Conservation (phyloP, 306 rosid species). For the Vachellia collinsii region DNA sequence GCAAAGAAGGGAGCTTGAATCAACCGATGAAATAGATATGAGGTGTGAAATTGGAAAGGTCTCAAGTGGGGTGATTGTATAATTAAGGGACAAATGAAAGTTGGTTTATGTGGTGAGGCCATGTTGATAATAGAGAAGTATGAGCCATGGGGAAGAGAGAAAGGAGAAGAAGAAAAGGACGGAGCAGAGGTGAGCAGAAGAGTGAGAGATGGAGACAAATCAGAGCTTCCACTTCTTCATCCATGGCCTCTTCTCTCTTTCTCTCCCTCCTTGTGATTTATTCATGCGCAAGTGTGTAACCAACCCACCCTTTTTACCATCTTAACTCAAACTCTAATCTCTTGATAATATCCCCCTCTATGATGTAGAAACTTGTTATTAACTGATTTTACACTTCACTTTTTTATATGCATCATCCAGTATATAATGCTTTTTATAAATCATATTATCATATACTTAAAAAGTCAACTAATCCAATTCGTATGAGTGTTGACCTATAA, state of each 20-base stretch:
- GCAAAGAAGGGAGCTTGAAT: too few species aligned
- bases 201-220: not conserved
- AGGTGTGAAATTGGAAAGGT: not conserved
- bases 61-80: not conserved
- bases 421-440: too few species aligned
- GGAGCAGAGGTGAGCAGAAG: not conserved
- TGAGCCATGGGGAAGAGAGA: too few species aligned
- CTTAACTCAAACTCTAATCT: not conserved
- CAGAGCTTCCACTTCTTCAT: not conserved
- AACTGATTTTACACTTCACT: too few species aligned
- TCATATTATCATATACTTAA: too few species aligned
- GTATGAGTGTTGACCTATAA: too few species aligned
- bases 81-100: not conserved
- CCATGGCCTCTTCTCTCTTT: conserved; percentile 6
- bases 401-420: too few species aligned
- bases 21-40: not conserved
- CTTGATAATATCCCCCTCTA: not conserved
- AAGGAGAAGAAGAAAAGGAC: not conserved
- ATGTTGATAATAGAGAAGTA: not conserved
- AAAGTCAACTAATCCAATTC: too few species aligned
- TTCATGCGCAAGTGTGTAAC: too few species aligned
- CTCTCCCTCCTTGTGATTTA: not conserved
- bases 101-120: not conserved
- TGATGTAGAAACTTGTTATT: not conserved
- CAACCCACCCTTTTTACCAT: too few species aligned